Base-by-base conservation (phyloP, 2,329 filamentous ascomycete species). In the Colletotrichum liaoningense region DNA sequence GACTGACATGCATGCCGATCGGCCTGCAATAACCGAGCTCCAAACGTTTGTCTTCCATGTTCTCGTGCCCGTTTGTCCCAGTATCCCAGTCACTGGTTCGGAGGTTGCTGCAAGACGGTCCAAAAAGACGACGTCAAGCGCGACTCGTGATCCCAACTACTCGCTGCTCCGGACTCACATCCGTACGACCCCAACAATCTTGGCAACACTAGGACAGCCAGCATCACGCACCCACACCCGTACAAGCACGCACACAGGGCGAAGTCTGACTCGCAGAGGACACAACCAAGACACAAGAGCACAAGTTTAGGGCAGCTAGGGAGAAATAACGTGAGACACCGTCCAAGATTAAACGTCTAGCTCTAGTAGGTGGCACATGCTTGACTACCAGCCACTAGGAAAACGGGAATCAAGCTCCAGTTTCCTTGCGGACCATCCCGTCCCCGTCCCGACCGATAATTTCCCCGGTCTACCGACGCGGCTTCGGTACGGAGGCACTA, bases 11-110 rank as follows among this genome's bases (percentile, higher is more conserved):
- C 70, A 60, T 70, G 60, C 56, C 62, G 60, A 71, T 62, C 30
- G 55, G 55, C 71, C 71, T 71, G 38, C 56, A 70, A 65, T 71
- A 73, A 35, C 71, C 67, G 71, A 73, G 46, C 46, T 42, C 46
- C 70, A 70, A 24, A 28, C 55, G 16, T 38, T 14, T 66, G 46
- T 70, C 35, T 56, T 35, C 46, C 55, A 26, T 58, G 1, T 35
- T 56, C 22, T 33, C 62, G 24, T 26, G 42, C 42, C 19, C 22
- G 33, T 56, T 67, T 63, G 26, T 30, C 59, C 57, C 66, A 46
- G n/a, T 54, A 63, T 46, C 70, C 24, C 46, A 69, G 42, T 22
- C 12, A 19, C 22, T 42, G 63, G 46, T 26, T 26, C 54, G 42
- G 59, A 26, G 62, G 35, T 33, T 14, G 56, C 35, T 56, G 57